A percentile compares a stretch with the other conserved stretches of the same genome.
phyloP scores from a whole-genome alignment of 2,329 filamentous ascomycete genomes.

The Drechslera avenae region DNA sequence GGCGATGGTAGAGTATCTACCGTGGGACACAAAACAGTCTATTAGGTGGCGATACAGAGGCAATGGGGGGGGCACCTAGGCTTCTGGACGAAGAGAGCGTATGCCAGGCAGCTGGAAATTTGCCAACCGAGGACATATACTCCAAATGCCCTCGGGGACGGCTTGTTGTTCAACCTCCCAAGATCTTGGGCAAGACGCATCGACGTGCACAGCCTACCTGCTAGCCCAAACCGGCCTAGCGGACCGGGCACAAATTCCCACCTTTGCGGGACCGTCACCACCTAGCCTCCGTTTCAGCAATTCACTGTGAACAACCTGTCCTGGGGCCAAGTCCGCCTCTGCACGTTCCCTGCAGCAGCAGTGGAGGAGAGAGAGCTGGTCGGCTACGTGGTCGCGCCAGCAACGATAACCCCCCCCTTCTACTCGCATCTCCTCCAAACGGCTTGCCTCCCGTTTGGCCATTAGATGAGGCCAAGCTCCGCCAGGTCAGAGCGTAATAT shows the following conservation, averaged over 20 bases:
- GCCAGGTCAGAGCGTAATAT: conserved; percentile 25
- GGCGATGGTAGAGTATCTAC: conserved; percentile 3
- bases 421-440: conserved; percentile 9
- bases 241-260: no score
- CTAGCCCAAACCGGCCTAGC: no score
- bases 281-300: conserved; percentile 6
- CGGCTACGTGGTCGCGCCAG: conserved; percentile 12
- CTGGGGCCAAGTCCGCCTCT: conserved; percentile 5
- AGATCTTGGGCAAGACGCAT: no score
- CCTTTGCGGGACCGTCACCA: conserved; percentile 1
- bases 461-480: conserved; percentile 25
- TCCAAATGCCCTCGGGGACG: no score
- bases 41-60: background rate
- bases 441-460: conserved; percentile 14
- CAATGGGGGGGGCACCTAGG: background rate
- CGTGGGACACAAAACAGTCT: background rate
- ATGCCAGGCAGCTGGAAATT: background rate
- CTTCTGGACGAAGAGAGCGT: background rate
- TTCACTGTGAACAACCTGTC: background rate
- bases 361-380: background rate
- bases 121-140: no score
- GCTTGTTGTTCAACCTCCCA: no score
- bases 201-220: no score
- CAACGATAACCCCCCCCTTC: background rate
- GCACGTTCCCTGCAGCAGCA: background rate